Base-by-base conservation (phyloP, 2,329 filamentous ascomycete genomes). In the Furcasterigmium furcatum region DNA sequence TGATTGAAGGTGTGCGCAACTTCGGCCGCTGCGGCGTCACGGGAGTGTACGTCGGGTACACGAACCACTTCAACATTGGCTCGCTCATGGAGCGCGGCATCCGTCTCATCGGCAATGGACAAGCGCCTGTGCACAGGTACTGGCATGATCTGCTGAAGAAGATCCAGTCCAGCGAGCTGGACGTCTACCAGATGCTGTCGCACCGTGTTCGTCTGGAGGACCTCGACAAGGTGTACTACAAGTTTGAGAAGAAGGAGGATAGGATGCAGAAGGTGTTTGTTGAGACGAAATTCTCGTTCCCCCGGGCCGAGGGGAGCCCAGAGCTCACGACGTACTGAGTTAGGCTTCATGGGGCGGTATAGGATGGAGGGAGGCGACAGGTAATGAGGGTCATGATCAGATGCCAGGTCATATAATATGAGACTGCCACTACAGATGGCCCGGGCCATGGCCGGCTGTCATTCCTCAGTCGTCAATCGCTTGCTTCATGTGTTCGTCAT, bases 1-100 rank as follows among this genome's bases (percentile, higher is more conserved):
- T 88, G 84, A 81, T 91, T 25, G 80, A 85, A 57, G 74, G 80
- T n/a, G 85, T 88, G 12, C 73, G 80, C 41, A 87, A 82, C 56
- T 90, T 76, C 56, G 86, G 90, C 5, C 76, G 88, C 7, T 84
- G 83, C 45, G 88, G 90, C 19, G 75, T 95, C 46, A 95, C 89
- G 0, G 89, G 88, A 44, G 79, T 81, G 18, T 82, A 83, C 48
- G 76, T 80, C 22, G 79, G 79, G 48, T 82, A 79, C 51, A 88
- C 85, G 19, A 91, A 90, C 65, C 85, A 89, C 63, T 88, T 92
- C 73, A 89, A 89, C 66, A 84, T 92, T 54, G 88, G 90, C 9
- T 84, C 87, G 0, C 61, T 95, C 13, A 95, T 95, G 89, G 82
- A 95, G 67, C 83, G 87, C 25, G 89, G 89, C n/a, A 82, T 95